These are phyloP conservation scores for Protea cynaroides DNA, from an alignment of 164 flowering plant genomes.

Conservation along the genomic window DNA sequence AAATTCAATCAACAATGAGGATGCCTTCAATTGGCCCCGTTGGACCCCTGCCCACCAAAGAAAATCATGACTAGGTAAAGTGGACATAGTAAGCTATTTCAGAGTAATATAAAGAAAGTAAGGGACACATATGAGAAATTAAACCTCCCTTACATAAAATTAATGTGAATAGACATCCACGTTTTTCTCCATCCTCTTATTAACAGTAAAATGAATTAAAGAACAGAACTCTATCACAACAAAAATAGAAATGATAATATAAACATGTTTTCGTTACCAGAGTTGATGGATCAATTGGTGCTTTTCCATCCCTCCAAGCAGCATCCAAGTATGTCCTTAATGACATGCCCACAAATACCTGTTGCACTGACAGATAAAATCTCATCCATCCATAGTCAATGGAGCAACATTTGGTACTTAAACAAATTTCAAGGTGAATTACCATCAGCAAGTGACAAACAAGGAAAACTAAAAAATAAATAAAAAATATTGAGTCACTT, in stretches of 20 bases:
- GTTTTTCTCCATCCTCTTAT: not conserved
- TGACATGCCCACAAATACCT: constrained; percentile 99
- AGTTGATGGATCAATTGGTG: constrained; percentile 95
- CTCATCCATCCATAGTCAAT: not conserved
- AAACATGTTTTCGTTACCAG: constrained; percentile 45
- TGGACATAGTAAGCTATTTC: too few relatives aligned
- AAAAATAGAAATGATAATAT: not conserved
- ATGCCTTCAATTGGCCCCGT: too few relatives aligned
- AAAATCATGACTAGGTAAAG: too few relatives aligned
- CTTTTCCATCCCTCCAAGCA: constrained; percentile 97
- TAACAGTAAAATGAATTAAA: not conserved
- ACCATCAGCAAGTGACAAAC: not conserved
- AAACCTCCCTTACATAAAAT: too few relatives aligned
- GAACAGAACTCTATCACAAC: not conserved
- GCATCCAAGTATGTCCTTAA: constrained; percentile 95
- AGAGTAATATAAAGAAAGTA: too few relatives aligned
- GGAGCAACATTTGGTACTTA: not conserved
- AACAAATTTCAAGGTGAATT: constrained; percentile 5
- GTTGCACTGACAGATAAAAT: constrained; percentile 13
- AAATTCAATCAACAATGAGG: too few relatives aligned
- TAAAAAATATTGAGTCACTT: not conserved
- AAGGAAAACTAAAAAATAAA: not conserved
- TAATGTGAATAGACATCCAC: too few relatives aligned
- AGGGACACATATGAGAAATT: too few relatives aligned
- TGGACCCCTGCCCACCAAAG: too few relatives aligned